Base-by-base conservation (phyloP, 805 yeast genomes). In the Yarrowia sp. region DNA sequence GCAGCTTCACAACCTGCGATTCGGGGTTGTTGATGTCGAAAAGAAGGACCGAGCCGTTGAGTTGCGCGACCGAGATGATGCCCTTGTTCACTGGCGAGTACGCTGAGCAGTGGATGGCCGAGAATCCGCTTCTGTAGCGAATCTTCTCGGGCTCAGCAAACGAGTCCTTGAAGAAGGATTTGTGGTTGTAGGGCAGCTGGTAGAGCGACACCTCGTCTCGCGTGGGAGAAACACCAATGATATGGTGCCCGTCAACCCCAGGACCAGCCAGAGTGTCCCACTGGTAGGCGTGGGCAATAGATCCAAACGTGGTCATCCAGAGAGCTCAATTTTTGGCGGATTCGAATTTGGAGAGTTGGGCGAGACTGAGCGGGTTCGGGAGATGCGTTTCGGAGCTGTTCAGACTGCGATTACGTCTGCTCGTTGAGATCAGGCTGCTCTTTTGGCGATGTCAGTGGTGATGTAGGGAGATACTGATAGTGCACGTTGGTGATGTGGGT, bases 141-240 rank as follows among this genome's bases (percentile, higher is more conserved):
- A 59, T 24, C 35, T 38, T 64, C 25, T 33, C 51, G n/a, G 61
- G 62, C 39, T 59, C 39, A 12, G 22, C 2, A 9, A 19, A 19
- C 5, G 18, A 25, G 27, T 36, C 44, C 8, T 58, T 33, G 32
- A 33, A 33, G 12, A 44, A 61, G 18, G 25, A 31, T 18, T 55
- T 47, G 27, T 29, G 65, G 13, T 62, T 63, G 62, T 63, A 47
- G 6, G 27, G 36, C 4, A 67, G 64, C 31, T 77, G 76, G 65
- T 80, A 75, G 10, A 88, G 77, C 0, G 86, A 75, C 2, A 90
- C 85, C 67, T 87, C 93, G 70, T 91, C 97, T 2, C 96, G 85
- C 27, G 88, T 79, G 1, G 96, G 94, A 65, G 84, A 86, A 6
- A 87, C 85, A 0, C 88, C 85, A 12, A 88, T 72, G 67, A 83